These are phyloP conservation scores for Amyloporia xantha DNA, from an alignment of 768 basidiomycete genomes.

Conservation along the genomic window DNA sequence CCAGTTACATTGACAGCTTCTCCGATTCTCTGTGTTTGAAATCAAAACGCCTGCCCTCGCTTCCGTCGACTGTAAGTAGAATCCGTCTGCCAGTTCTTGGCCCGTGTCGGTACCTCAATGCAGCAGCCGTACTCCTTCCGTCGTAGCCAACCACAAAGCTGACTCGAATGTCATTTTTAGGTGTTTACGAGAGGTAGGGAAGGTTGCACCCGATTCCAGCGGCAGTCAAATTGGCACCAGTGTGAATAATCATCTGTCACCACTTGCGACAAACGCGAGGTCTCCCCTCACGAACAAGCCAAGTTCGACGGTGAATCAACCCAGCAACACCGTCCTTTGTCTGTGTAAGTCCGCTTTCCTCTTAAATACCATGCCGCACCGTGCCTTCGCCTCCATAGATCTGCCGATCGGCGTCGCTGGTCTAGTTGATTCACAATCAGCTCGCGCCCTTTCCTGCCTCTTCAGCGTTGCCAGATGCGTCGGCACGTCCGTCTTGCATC, in stretches of 20 bases:
- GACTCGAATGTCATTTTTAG: not conserved
- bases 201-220: not conserved
- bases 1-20: constrained; percentile 11
- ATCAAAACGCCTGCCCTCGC: not conserved
- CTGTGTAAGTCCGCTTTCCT: too few species aligned
- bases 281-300: not conserved
- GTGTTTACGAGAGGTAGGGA: not conserved
- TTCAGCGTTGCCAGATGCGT: not conserved
- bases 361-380: too few species aligned
- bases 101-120: not conserved
- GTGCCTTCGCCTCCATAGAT: too few species aligned
- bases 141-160: too few species aligned
- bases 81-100: not conserved
- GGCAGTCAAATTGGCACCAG: constrained; percentile 1
- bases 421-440: constrained; percentile 5
- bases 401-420: constrained; percentile 9
- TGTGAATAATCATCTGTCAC: constrained; percentile 5
- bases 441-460: constrained; percentile 1
- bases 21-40: constrained; percentile 13
- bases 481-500: not conserved
- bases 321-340: not conserved
- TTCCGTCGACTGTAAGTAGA: not conserved
- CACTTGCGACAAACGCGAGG: not conserved
- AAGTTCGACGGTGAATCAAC: not conserved
- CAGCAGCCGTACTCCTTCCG: too few species aligned